Evolutionary conservation across 257 asterid genomes (phyloP).

Genomic region (Striga asiatica): DNA sequence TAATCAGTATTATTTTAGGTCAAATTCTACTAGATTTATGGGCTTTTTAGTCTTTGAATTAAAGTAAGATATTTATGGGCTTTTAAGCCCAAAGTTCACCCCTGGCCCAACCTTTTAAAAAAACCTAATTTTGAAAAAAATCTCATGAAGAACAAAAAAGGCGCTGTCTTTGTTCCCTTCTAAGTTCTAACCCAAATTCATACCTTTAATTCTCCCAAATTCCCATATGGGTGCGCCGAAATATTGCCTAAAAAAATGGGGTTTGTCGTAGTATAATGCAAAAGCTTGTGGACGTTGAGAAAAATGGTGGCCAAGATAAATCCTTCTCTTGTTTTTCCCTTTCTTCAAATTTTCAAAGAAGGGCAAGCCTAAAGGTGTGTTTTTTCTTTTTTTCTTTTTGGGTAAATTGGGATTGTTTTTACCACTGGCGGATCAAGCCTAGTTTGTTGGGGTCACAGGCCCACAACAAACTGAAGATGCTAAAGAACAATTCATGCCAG

Average conservation of each 20-base stretch:
- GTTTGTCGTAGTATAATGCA: not conserved
- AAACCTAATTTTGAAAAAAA: not conserved
- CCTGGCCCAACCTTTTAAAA: too few relatives aligned
- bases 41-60: too few relatives aligned
- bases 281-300: slow-evolving; percentile 10
- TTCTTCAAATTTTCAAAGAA: slow-evolving; percentile 36
- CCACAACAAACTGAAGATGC: too few relatives aligned
- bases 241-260: slow-evolving; percentile 14
- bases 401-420: too few relatives aligned
- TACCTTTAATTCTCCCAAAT: slow-evolving; percentile 8
- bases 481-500: too few relatives aligned
- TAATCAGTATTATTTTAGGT: too few relatives aligned
- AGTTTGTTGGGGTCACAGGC: too few relatives aligned
- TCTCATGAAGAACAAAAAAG: slow-evolving; percentile 19
- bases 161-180: slow-evolving; percentile 22
- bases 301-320: slow-evolving; percentile 39
- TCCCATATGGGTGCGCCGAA: slow-evolving; percentile 12
- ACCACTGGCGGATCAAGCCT: too few relatives aligned
- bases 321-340: slow-evolving; percentile 34
- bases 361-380: slow-evolving; percentile 28
- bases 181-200: slow-evolving; percentile 10
- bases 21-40: too few relatives aligned
- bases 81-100: too few relatives aligned
- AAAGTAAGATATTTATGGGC: too few relatives aligned
- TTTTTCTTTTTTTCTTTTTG: not conserved